Evolutionary conservation across 495 filamentous ascomycete species (phyloP), one percentile per base, ranked within the genome.

Genomic region (Darksidea phi): DNA sequence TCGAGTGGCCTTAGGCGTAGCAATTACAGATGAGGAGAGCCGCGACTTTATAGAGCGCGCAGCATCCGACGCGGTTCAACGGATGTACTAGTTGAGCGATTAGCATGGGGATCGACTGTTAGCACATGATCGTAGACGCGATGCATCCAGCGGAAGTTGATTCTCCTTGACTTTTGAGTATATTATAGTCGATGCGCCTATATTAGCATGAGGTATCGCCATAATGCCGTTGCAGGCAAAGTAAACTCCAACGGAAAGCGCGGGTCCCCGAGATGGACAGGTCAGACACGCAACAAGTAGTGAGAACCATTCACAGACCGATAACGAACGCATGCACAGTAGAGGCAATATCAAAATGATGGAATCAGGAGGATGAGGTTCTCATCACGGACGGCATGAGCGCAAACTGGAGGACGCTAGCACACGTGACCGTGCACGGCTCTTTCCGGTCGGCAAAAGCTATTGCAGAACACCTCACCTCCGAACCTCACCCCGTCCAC

Each of bases 151-250:
- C 34, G 26, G 15, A 21, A 61, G 36, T 26, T 23, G 18, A 26
- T 46, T 54, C 34, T 24, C 49, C 10, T 20, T 53, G 37, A 23
- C 41, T n/a, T 20, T 6, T 3, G 13, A 20, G 41, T 20, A 13
- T 43, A 15, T 6, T 57, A 50, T 52, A 47, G 53, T 57, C 58
- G 54, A 58, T 64, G 53, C 54, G 54, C 52, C 59, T 57, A 63
- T 63, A 63, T 63, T 25, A 50, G 59, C 59, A 63, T 63, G 59
- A 63, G 13, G 2, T 34, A 24, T 43, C 6, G 43, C 8, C 45
- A 21, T 45, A 32, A 57, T 57, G 52, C 37, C 59, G 46, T 57
- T 23, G 59, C 24, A 46, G 49, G 57, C n/a, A 42, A 51, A 63
- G 28, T 20, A 45, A 45, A 11, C n/a, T 59, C 13, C 38, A 54